A percentile compares a stretch with the other conserved stretches of the same genome.
These are phyloP conservation scores for Kurtzmaniella quercitrusa DNA, from an alignment of 1,139 yeast species.

Conservation along the genomic window DNA sequence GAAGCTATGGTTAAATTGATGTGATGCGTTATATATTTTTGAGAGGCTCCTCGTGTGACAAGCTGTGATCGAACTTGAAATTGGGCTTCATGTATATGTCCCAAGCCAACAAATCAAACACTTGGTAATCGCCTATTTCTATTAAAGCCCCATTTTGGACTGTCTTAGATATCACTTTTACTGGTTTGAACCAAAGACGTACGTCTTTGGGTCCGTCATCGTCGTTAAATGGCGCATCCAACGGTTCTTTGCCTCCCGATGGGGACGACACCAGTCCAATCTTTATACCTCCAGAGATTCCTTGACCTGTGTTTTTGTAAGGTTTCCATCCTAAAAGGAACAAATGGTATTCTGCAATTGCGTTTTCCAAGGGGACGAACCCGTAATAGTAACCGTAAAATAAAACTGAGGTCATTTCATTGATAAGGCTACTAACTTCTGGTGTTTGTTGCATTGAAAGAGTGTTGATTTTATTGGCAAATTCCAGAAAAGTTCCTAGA, in stretches of 20 bases:
- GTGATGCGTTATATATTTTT: background rate
- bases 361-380: conserved; percentile 46
- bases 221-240: conserved; percentile 8
- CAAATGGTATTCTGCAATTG: conserved; percentile 40
- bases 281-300: background rate
- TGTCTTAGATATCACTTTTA: conserved; percentile 15
- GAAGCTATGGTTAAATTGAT: background rate
- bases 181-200: conserved; percentile 37
- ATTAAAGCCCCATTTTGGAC: conserved; percentile 13
- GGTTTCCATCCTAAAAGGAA: conserved; percentile 45
- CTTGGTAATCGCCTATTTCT: conserved; percentile 41
- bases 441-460: conserved; percentile 21
- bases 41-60: conserved; percentile 18
- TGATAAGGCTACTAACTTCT: conserved; percentile 19
- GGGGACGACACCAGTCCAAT: background rate
- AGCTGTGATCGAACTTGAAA: conserved; percentile 30
- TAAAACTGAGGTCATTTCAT: conserved; percentile 43
- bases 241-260: conserved; percentile 4
- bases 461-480: conserved; percentile 27
- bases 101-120: conserved; percentile 43
- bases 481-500: conserved; percentile 28
- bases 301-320: conserved; percentile 14
- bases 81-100: conserved; percentile 39
- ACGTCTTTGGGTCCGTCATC: conserved; percentile 8
- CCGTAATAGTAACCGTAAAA: conserved; percentile 63